Conservation (phyloP, 306 rosid genomes). For the Mimosa bimucronata region DNA sequence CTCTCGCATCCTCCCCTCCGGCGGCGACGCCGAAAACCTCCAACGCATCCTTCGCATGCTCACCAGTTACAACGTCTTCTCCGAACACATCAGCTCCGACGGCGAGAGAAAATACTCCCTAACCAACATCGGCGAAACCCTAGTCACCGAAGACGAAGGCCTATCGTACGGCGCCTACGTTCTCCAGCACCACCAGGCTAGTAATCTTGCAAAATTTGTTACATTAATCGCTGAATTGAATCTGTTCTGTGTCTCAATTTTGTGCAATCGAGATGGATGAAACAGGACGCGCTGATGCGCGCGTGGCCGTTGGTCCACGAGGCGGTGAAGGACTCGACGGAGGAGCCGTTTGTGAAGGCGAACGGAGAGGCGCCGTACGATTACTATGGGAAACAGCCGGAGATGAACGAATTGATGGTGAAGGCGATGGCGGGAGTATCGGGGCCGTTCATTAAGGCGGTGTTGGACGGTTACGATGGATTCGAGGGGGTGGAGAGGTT, state of each 20-base stretch:
- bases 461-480: slow-evolving; percentile 69
- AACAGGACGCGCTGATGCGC: slow-evolving; percentile 69
- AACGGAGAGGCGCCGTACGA: slow-evolving; percentile 75
- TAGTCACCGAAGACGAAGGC: slow-evolving; percentile 67
- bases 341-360: slow-evolving; percentile 80
- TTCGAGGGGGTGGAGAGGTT: slow-evolving; percentile 60
- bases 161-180: slow-evolving; percentile 71
- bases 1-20: slow-evolving; percentile 47
- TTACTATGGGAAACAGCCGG: slow-evolving; percentile 68
- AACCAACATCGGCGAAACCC: slow-evolving; percentile 74
- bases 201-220: not conserved
- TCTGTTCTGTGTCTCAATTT: not conserved
- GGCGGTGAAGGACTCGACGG: slow-evolving; percentile 75
- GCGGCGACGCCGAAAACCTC: slow-evolving; percentile 83
- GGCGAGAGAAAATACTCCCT: slow-evolving; percentile 67
- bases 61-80: slow-evolving; percentile 73
- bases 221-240: not conserved
- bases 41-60: slow-evolving; percentile 86
- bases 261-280: not conserved
- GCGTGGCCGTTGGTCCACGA: slow-evolving; percentile 93
- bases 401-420: slow-evolving; percentile 83
- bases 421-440: slow-evolving; percentile 89
- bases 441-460: slow-evolving; percentile 77
- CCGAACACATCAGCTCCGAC: slow-evolving; percentile 48
- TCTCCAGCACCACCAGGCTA: slow-evolving; percentile 92